Percentiles rank a stretch among this genome's conserved stretches.
Conservation (phyloP, 176 grass and related monocot genomes). For the Phyllostachys edulis region DNA sequence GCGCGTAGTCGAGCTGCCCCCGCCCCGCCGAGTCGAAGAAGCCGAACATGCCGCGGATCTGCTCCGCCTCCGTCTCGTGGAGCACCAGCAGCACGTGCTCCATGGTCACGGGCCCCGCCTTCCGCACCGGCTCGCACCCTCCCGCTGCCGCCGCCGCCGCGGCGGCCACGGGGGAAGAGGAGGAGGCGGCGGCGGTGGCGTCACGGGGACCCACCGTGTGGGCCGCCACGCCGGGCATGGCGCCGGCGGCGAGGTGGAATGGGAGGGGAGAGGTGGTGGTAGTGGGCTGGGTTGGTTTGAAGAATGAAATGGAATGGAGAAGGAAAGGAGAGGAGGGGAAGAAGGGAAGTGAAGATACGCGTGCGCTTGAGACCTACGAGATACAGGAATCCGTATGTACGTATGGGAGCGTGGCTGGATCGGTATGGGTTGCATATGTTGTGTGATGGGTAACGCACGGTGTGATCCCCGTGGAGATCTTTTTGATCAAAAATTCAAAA, state of each 20-base stretch:
- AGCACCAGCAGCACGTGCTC: constrained; percentile 84
- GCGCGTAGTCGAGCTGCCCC: constrained; percentile 84
- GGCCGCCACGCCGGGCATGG: constrained; percentile 64
- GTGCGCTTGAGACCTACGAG: background rate
- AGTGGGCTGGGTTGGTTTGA: constrained; percentile 33
- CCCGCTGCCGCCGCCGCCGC: background rate
- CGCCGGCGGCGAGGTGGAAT: constrained; percentile 36
- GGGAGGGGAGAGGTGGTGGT: background rate
- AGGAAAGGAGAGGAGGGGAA: background rate
- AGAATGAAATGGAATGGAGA: background rate
- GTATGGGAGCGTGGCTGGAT: background rate
- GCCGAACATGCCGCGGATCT: constrained; percentile 82
- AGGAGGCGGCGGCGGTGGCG: background rate
- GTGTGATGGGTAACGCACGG: background rate
- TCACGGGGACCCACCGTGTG: constrained; percentile 41
- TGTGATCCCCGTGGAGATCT: background rate
- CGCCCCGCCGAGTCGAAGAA: constrained; percentile 72
- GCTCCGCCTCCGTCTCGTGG: constrained; percentile 78
- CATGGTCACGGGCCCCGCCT: constrained; percentile 75
- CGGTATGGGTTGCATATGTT: background rate
- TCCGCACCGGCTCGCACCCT: constrained; percentile 58
- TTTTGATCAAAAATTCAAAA: background rate
- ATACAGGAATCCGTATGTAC: constrained; percentile 12
- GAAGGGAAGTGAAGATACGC: constrained; percentile 25
- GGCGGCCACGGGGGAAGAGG: background rate